Evolutionary conservation across 805 yeast genomes (phyloP), one percentile per base, ranked within the genome.

Genomic region (Starmerella floricola): DNA sequence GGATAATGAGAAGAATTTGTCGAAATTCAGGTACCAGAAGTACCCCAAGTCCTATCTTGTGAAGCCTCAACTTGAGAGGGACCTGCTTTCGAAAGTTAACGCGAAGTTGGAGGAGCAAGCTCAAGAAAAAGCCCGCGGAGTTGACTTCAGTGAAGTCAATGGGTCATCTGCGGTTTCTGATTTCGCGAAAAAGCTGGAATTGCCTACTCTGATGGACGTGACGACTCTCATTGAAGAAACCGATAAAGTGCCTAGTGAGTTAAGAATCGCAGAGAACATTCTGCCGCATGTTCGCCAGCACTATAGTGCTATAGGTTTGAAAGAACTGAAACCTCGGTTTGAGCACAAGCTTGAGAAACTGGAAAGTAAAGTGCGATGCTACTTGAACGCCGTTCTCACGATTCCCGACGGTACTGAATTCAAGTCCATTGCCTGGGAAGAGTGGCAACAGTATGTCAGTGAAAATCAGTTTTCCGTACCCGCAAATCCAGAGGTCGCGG

Each of bases 361-460:
- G 26, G 52, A 44, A 35, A 44, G 32, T 8, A 53, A 53, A 39
- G 35, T 55, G 18, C 23, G 38, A 6, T 50, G 52, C 2, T 57
- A 57, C 35, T 38, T 54, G 19, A 44, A 45, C 16, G 62, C 54
- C 17, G 40, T 50, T 8, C 26, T 31, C n/a, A 38, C 46, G 6
- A 20, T 47, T 10, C 38, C 31, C 16, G 15, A 16, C 11, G 38
- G 33, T 8, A 3, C 34, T 3, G 40, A 31, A 2, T 29, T 41
- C n/a, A 17, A 21, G 16, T 24, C 35, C 3, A 10, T 23, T 13
- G 49, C 42, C 11, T 48, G 42, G 42, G 46, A 49, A 4, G 57
- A 57, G 29, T 54, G 58, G 51, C 47, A 47, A 37, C 51, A 46
- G 34, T 54, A 56, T 36, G 53, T 49, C 13, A 41, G 39, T 21